Evolutionary conservation across 805 yeast genomes (phyloP).

Genomic region (Hanseniaspora taiwanica): DNA sequence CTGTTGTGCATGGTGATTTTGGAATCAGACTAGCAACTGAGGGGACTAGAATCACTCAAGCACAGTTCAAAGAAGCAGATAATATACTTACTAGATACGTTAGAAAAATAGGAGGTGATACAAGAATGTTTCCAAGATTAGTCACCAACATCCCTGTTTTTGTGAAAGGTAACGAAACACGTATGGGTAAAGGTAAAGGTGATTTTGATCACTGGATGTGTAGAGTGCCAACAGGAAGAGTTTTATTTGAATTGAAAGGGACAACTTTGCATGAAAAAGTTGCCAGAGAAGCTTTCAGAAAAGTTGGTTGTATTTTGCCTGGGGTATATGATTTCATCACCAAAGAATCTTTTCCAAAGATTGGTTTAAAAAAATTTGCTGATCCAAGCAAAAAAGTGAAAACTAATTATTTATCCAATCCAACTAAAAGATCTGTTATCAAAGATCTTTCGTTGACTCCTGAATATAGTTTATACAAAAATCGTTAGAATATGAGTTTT

Average conservation of each 20-base stretch:
- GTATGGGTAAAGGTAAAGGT: conserved; percentile 99
- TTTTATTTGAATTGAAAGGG: conserved; percentile 71
- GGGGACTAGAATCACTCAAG: conserved; percentile 76
- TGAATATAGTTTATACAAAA: conserved; percentile 47
- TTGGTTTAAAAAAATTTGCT: conserved; percentile 48
- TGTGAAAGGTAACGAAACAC: conserved; percentile 93
- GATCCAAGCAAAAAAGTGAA: conserved; percentile 25
- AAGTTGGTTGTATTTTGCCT: conserved; percentile 85
- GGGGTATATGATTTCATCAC: conserved; percentile 81
- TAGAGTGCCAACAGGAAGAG: conserved; percentile 90
- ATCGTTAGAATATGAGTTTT: conserved; percentile 35
- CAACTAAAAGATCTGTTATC: conserved; percentile 53
- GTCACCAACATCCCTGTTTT: conserved; percentile 83
- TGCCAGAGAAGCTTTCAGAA: conserved; percentile 80
- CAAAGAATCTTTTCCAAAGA: conserved; percentile 47
- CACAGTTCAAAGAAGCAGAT: conserved; percentile 85
- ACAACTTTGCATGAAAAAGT: conserved; percentile 72
- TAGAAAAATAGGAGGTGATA: conserved; percentile 51
- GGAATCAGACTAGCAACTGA: conserved; percentile 84
- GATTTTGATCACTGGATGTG: conserved; percentile 95
- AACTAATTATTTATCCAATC: conserved; percentile 46
- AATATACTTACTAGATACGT: conserved; percentile 71
- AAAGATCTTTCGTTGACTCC: conserved; percentile 35
- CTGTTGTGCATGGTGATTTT: conserved; percentile 65
- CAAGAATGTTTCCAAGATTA: conserved; percentile 66